A percentile compares a stretch with the other conserved stretches of the same genome.
Conservation (phyloP, 768 basidiomycete species). For the Favolaschia claudopus region DNA sequence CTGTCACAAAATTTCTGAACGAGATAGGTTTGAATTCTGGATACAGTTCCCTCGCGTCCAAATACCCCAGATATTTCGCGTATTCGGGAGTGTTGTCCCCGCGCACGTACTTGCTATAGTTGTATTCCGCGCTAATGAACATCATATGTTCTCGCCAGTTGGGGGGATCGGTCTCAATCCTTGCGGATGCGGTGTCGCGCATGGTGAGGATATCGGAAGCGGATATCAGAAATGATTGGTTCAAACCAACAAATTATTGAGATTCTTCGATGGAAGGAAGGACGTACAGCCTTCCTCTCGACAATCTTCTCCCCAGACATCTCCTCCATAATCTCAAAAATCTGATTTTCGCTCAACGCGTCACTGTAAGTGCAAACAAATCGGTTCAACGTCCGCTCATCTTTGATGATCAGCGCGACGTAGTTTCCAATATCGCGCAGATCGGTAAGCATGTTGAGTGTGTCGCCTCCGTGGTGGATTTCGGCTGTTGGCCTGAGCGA, state of each 20-base stretch:
- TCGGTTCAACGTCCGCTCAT: constrained; percentile 38
- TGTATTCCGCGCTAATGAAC: constrained; percentile 19
- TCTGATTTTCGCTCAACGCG: constrained; percentile 29
- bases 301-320: constrained; percentile 32
- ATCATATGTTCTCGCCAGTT: neutral
- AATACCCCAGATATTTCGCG: constrained; percentile 29
- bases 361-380: constrained; percentile 34
- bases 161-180: neutral
- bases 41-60: constrained; percentile 38
- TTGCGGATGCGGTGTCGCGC: neutral
- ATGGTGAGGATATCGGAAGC: neutral
- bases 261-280: neutral
- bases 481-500: too few species aligned
- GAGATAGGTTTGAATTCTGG: constrained; percentile 27
- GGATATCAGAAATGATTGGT: too few species aligned
- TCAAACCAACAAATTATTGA: neutral
- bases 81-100: constrained; percentile 36
- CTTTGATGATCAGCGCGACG: constrained; percentile 37
- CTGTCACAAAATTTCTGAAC: neutral
- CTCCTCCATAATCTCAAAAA: constrained; percentile 26
- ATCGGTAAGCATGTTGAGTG: constrained; percentile 28
- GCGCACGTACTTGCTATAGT: constrained; percentile 30
- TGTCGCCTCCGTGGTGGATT: constrained; percentile 27
- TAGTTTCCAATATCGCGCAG: constrained; percentile 30
- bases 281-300: constrained; percentile 9